Base-by-base conservation (phyloP, 2,329 filamentous ascomycete species). In the Chrysoporthe puriensis region DNA sequence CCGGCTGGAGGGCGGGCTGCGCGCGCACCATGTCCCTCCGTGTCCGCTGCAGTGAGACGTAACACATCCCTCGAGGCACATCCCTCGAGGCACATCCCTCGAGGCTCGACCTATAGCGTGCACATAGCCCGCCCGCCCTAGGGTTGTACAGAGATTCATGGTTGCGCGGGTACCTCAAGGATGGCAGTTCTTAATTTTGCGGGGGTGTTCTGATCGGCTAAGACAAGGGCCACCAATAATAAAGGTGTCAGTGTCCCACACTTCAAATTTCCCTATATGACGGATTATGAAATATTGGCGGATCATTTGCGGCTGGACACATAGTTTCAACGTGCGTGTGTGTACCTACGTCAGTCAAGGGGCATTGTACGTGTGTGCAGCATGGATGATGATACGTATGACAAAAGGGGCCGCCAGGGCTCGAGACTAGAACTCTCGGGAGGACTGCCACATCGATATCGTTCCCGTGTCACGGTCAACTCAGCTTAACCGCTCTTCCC, bases 401-500 rank as follows among this genome's bases (percentile, higher is more conserved):
- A 34, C 46, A 40, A 5, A 36, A 5, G 26, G 52, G 4, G 32
- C 16, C 32, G 18, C 34, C 54, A 13, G 34, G 18, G 34, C 14
- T 57, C 16, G 54, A 40, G 54, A 32, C 32, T 57, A 40, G 54
- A 57, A 21, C 32, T n/a, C 11, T 40, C 7, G 54, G 9, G 54
- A 13, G 14, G 34, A 13, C 34, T 57, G 16, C 54, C 54, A 36
- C 32, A 40, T 57, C 6, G 54, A 57, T 57, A n/a, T 11, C 8
- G 9, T 18, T 11, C 16, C 11, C 1, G 54, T 11, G 34, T n/a
- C 34, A 4, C 26, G 16, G 50, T n/a, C 42, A 18, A 43, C 18
- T 69, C 65, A 78, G 64, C 72, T 76, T 60, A 94, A 82, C 74
- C 93, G 85, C 78, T 94, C 91, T 71, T 88, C 89, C 86, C 91